Evolutionary conservation across 2,329 filamentous ascomycete genomes (phyloP).

Genomic region (Corynespora cassiicola): DNA sequence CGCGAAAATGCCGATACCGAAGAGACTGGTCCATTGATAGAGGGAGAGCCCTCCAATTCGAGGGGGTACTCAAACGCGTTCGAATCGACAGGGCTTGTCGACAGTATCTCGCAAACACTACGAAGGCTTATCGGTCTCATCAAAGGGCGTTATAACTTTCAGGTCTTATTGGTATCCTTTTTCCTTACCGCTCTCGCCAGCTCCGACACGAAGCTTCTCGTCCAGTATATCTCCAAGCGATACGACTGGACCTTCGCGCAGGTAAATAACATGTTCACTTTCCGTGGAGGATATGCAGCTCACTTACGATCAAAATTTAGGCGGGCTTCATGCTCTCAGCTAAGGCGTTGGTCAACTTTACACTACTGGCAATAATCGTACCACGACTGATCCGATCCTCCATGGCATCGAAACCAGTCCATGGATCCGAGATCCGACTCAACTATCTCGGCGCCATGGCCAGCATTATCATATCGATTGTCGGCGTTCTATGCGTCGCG

Average conservation of each 20-base stretch:
- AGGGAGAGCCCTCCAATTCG: slow-evolving; percentile 10
- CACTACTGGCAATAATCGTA: slow-evolving; percentile 38
- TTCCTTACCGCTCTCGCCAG: slow-evolving; percentile 46
- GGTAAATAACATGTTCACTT: slow-evolving; percentile 12
- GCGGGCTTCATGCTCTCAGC: slow-evolving; percentile 46
- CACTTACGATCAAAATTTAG: slow-evolving; percentile 10
- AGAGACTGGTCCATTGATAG: slow-evolving; percentile 33
- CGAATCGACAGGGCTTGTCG: slow-evolving; percentile 19
- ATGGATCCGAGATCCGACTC: slow-evolving; percentile 33
- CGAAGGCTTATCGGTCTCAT: slow-evolving; percentile 25
- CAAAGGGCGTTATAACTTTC: slow-evolving; percentile 39
- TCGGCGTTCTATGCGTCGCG: slow-evolving; percentile 42
- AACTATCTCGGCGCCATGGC: slow-evolving; percentile 39
- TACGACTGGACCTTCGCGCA: slow-evolving; percentile 47
- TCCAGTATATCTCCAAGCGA: slow-evolving; percentile 47
- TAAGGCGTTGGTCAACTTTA: slow-evolving; percentile 45
- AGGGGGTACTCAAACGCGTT: slow-evolving; percentile 30
- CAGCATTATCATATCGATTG: slow-evolving; percentile 40
- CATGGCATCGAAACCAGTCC: slow-evolving; percentile 25
- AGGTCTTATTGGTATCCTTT: slow-evolving; percentile 39
- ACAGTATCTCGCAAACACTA: slow-evolving; percentile 20
- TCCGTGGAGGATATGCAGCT: neutral
- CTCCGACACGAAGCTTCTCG: slow-evolving; percentile 45
- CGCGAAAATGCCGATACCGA: no score
- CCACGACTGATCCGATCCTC: slow-evolving; percentile 40